Evolutionary conservation across 768 basidiomycete species (phyloP), one percentile per base, ranked within the genome.

Genomic region (Pisolithus albus): DNA sequence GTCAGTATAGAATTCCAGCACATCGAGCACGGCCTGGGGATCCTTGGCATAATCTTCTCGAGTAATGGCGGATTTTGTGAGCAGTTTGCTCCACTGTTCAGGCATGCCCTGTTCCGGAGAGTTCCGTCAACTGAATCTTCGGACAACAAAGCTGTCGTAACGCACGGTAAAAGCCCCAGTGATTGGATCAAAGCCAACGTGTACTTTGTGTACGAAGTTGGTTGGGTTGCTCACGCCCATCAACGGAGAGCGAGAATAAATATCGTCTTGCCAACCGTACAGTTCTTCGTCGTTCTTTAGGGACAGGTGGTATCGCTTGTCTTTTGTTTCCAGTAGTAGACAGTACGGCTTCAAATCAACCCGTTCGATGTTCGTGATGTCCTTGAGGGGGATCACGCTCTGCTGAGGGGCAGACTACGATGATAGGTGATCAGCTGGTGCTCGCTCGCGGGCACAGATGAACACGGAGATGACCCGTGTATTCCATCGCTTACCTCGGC

Each of bases 231-330:
- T 86, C 41, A 94, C 89, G 24, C 95, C 92, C 84, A 94, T 90
- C 46, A 93, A 75, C 3, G 94, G 92, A 61, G 88, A 91, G 44
- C 92, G 81, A 5, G 81, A 82, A 70, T 98, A 97, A 54, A 99
- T 86, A 64, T 96, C 94, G 63, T 99, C 95, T 67, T 94, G 89
- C 94, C 94, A 98, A 16, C 85, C 84, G 61, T 99, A 99, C n/a
- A 99, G 77, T 62, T 99, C 95, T 59, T 94, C 92, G 64, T 99
- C 94, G 57, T 77, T 89, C 73, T 94, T 96, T 56, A 96, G 73
- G 2, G 90, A 82, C 46, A 94, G 70, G 64, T 79, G 86, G 62
- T 81, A 86, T 37, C 86, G 82, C 65, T 87, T 90, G 52, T 92
- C 87, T 61, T 84, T 88, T 5, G 87, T 84, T 61, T 93, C 91